Base-by-base conservation (phyloP, 805 yeast genomes). In the Candida chauliodis region DNA sequence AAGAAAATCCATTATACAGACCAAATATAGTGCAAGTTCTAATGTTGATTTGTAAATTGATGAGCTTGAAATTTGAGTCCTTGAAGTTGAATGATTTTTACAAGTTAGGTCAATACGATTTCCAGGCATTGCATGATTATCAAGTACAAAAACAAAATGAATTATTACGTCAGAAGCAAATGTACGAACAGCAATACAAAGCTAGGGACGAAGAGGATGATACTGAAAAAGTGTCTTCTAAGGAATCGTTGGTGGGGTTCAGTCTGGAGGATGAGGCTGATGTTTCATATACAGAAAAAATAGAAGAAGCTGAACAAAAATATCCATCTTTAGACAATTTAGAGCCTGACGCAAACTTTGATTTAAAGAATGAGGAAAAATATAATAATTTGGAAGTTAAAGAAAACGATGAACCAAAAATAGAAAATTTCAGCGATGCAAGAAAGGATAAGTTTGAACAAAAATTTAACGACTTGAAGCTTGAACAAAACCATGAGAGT, bases 11-110 rank as follows among this genome's bases (percentile, higher is more conserved):
- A 3, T 55, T 76, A 10, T 68, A 75, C 47, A 74, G 99, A 52
- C 98, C 98, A 2, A 90, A 88, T 56, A 79, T 88, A 13, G 87
- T 80, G 47, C 97, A 90, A 60, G 83, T 91, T 1, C 53, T 89
- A 24, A 79, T 83, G 56, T 62, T 77, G 31, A 66, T 89, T 57
- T 61, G 78, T 36, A 78, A 78, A 23, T 66, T 76, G 41, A 69
- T 75, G 43, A 50, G 52, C 5, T 45, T 37, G 35, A 66, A 69
- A n/a, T 61, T 58, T 27, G 46, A 44, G 1, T 45, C 49, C 2
- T 39, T 62, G 13, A 55, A 52, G 5, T 37, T 71, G 10, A 66
- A 63, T 16, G 79, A 75, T 49, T 57, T 71, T 41, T 76, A 74
- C 49, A 69, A 65, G 4, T 42, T 50, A 31, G 86, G 83, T n/a